Evolutionary conservation across 495 filamentous ascomycete genomes (phyloP).

Genomic region (Penicillium coprophilum): DNA sequence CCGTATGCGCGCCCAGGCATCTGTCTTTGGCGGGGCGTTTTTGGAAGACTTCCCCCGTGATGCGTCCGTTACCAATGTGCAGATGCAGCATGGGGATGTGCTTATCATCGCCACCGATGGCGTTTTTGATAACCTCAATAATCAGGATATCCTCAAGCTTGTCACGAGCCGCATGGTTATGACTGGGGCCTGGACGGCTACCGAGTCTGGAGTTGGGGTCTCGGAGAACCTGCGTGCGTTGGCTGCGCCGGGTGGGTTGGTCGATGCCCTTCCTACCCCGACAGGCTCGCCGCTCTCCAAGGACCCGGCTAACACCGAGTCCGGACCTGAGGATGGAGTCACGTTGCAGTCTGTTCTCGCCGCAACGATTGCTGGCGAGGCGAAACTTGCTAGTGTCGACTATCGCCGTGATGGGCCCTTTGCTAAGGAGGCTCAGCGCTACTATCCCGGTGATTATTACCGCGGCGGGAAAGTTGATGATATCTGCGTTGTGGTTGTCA

Average conservation of each 20-base stretch:
- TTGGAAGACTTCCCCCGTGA: slow-evolving; percentile 80
- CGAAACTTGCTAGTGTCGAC: slow-evolving; percentile 80
- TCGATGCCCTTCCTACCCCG: slow-evolving; percentile 24
- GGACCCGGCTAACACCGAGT: slow-evolving; percentile 5
- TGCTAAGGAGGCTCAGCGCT: slow-evolving; percentile 85
- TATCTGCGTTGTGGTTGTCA: slow-evolving; percentile 74
- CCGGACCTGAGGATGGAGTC: slow-evolving; percentile 17
- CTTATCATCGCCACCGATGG: slow-evolving; percentile 91
- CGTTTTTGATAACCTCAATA: slow-evolving; percentile 94
- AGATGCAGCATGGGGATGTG: slow-evolving; percentile 84
- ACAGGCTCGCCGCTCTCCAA: slow-evolving; percentile 19
- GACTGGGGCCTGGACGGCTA: slow-evolving; percentile 70
- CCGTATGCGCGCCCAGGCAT: slow-evolving; percentile 69
- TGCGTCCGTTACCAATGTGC: slow-evolving; percentile 72
- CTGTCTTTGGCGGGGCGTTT: slow-evolving; percentile 76
- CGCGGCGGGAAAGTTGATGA: slow-evolving; percentile 90
- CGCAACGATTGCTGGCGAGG: slow-evolving; percentile 69
- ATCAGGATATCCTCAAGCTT: slow-evolving; percentile 79
- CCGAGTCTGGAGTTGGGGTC: slow-evolving; percentile 55
- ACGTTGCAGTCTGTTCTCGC: slow-evolving; percentile 76
- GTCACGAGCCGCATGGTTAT: slow-evolving; percentile 72
- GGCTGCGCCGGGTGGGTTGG: slow-evolving; percentile 47
- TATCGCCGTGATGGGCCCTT: slow-evolving; percentile 83
- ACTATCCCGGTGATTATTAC: slow-evolving; percentile 79
- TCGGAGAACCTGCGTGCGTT: slow-evolving; percentile 53